Conservation (phyloP, 805 yeast species). For the Clavispora vitiphila region DNA sequence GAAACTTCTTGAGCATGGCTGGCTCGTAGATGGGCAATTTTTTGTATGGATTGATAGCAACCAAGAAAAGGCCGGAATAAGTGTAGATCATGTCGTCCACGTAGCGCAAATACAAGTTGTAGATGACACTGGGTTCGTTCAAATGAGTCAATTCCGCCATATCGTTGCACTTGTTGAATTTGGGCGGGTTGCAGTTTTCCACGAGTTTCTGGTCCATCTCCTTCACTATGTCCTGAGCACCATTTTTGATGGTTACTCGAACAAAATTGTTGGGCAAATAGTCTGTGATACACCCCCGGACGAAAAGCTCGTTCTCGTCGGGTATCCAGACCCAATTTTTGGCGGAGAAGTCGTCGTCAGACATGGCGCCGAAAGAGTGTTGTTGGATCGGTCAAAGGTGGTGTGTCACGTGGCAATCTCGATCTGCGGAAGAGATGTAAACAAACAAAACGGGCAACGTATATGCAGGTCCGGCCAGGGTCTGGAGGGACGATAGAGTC, state of each 20-base stretch:
- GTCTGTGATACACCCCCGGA: conserved; percentile 55
- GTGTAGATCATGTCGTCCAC: conserved; percentile 79
- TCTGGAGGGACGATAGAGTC: too few relatives aligned
- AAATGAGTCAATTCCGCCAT: conserved; percentile 94
- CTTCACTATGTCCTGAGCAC: conserved; percentile 39
- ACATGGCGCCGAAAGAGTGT: conserved; percentile 2
- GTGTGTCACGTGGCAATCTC: neutral
- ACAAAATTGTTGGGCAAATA: conserved; percentile 31
- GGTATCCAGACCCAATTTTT: conserved; percentile 79
- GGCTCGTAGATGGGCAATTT: conserved; percentile 64
- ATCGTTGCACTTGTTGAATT: conserved; percentile 86
- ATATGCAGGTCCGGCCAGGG: too few relatives aligned
- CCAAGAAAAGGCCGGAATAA: conserved; percentile 90
- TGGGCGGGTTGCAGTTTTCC: conserved; percentile 78
- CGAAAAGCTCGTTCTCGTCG: conserved; percentile 50
- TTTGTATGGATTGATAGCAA: conserved; percentile 91
- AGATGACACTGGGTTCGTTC: conserved; percentile 92
- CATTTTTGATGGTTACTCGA: conserved; percentile 32
- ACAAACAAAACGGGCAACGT: conserved; percentile 1
- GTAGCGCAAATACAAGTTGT: conserved; percentile 77
- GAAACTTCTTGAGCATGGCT: conserved; percentile 54
- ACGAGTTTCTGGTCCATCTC: conserved; percentile 39
- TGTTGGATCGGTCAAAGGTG: neutral
- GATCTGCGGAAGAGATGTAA: neutral
- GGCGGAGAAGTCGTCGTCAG: conserved; percentile 16